Base-by-base conservation (phyloP, 495 filamentous ascomycete genomes). In the Trichoderma orchidacearum region DNA sequence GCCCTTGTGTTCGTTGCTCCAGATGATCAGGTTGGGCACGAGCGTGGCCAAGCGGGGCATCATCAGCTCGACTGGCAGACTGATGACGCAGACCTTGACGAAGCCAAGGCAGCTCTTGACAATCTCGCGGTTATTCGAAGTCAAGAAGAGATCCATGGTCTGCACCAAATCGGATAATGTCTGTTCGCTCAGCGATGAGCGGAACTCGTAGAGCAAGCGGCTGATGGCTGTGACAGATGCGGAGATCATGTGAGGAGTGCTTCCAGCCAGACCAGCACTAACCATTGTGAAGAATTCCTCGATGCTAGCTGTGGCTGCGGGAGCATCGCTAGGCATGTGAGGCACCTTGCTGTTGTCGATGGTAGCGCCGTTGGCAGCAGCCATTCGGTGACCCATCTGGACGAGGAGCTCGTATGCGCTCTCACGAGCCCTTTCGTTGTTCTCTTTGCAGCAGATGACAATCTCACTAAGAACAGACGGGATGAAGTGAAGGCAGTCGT, bases 211-310 rank as follows among this genome's bases (percentile, higher is more conserved):
- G 30, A 98, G 83, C 25, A 96, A 80, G 5, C 94, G 81, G 1
- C 90, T 91, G 36, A 97, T 75, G 3, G 94, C 93, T 8, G 90
- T 96, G 65, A 98, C 91, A 9, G 85, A 87, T 5, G 93, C 93
- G 7, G 87, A 91, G 58, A 96, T 85, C 89, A 96, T 95, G 72
- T 97, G 93, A 34, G 93, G 90, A 17, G 89, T 87, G 58, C 77
- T 82, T 38, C 90, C 92, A 1, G 92, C 93, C 30, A 98, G 81
- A 68, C 94, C 93, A 21, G 93, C 94, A 51, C 87, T 91, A 30
- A 98, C 85, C 92, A 98, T 98, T 36, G 90, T 96, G 78, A 96
- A 88, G 69, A 94, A 96, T 66, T 97, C 93, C 62, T 96, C 91
- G 28, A 97, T 76, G 13, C 77, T 86, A 6, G 92, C 91, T 13